Evolutionary conservation across 2,329 filamentous ascomycete species (phyloP).

Genomic region (Balansia obtecta): DNA sequence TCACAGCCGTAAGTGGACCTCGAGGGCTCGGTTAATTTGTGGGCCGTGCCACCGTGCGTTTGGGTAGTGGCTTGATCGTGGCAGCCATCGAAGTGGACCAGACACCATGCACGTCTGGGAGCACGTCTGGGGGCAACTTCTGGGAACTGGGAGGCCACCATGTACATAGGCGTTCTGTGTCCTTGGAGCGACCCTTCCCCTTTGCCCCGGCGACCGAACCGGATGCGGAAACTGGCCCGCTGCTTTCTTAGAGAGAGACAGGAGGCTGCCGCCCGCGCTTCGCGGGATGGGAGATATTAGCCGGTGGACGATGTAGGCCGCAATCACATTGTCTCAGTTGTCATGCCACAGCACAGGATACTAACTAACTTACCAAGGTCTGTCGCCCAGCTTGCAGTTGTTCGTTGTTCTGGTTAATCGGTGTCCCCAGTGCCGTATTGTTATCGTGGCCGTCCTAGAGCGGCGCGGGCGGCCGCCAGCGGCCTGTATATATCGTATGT

Average conservation of each 20-base stretch:
- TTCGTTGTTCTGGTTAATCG: too few species aligned
- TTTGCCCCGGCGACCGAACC: constrained; percentile 5
- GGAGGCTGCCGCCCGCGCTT: not conserved
- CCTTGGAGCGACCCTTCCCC: not conserved
- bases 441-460: not conserved
- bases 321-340: not conserved
- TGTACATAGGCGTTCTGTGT: too few species aligned
- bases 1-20: too few species aligned
- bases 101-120: too few species aligned
- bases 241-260: not conserved
- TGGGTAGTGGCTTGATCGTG: not conserved
- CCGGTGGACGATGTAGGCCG: not conserved
- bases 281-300: not conserved
- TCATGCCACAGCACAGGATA: too few species aligned
- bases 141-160: too few species aligned
- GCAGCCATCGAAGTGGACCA: not conserved
- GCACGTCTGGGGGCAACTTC: too few species aligned
- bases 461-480: too few species aligned
- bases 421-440: not conserved
- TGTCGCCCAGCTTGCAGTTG: too few species aligned
- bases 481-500: too few species aligned
- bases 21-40: not conserved
- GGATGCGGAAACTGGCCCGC: constrained; percentile 5
- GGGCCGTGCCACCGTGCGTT: not conserved
- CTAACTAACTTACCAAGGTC: too few species aligned